phyloP scores from a whole-genome alignment of 306 rosid genomes.

The Cyamopsis tetragonoloba region DNA sequence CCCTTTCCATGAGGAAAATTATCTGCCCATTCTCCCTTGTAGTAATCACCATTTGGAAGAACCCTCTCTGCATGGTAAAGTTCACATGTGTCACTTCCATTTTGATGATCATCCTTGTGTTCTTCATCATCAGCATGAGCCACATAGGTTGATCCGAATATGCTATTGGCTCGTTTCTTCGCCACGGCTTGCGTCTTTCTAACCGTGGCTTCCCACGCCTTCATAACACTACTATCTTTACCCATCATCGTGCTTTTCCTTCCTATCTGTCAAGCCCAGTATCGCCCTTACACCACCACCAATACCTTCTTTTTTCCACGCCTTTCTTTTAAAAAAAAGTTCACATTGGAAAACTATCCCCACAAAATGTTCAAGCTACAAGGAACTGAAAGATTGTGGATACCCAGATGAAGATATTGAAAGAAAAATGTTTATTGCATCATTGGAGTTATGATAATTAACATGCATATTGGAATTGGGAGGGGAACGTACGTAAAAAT shows the following conservation, averaged over 20 bases:
- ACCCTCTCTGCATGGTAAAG: slow-evolving; percentile 55
- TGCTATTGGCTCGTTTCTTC: slow-evolving; percentile 70
- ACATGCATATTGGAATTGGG: neutral
- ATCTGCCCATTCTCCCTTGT: slow-evolving; percentile 75
- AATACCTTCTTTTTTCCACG: neutral
- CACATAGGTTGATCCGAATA: slow-evolving; percentile 50
- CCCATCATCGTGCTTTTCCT: slow-evolving; percentile 39
- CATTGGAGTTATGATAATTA: neutral
- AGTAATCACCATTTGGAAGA: slow-evolving; percentile 83
- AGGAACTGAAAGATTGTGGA: slow-evolving; percentile 5
- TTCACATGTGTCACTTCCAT: slow-evolving; percentile 22
- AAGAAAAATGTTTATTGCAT: neutral
- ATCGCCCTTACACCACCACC: too few relatives aligned
- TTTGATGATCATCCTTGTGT: slow-evolving; percentile 15
- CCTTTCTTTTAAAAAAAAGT: too few relatives aligned
- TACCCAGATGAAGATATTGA: neutral
- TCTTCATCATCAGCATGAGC: slow-evolving; percentile 35
- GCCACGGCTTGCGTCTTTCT: slow-evolving; percentile 81
- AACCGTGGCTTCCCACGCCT: slow-evolving; percentile 92
- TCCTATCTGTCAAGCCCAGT: too few relatives aligned
- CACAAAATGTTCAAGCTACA: neutral
- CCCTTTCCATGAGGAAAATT: slow-evolving; percentile 85
- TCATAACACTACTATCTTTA: slow-evolving; percentile 64
- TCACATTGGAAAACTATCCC: neutral
- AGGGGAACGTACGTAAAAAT: neutral